phyloP scores from a whole-genome alignment of 495 filamentous ascomycete species.

The Penicillium longicatenatum region DNA sequence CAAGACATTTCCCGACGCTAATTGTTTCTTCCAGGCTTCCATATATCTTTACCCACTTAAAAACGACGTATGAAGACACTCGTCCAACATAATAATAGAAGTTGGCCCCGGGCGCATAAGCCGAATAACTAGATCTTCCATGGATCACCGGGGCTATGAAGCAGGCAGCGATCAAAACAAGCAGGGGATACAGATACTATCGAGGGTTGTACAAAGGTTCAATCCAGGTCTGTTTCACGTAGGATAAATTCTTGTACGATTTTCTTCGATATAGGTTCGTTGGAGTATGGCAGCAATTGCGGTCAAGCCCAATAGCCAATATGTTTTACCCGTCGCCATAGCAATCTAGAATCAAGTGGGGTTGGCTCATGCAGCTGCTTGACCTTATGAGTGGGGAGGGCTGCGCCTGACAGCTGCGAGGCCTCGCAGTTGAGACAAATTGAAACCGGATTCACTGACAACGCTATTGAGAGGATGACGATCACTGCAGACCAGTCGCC shows the following conservation, averaged over 20 bases:
- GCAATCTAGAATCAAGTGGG: constrained; percentile 17
- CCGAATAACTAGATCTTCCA: not conserved
- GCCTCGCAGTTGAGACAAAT: constrained; percentile 23
- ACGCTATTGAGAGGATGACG: constrained; percentile 20
- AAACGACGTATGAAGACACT: not conserved
- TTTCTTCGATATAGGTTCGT: not conserved
- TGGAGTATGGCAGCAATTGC: constrained; percentile 1
- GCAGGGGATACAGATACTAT: constrained; percentile 15
- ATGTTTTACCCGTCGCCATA: constrained; percentile 27
- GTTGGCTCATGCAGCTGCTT: constrained; percentile 7
- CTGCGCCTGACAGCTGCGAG: constrained; percentile 20
- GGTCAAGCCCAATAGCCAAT: constrained; percentile 5
- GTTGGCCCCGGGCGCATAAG: not conserved
- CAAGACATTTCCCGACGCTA: not conserved
- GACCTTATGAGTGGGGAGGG: constrained; percentile 22
- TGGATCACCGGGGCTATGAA: constrained; percentile 1
- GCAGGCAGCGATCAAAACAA: constrained; percentile 23
- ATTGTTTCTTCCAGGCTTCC: not conserved
- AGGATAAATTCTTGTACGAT: not conserved
- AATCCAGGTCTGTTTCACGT: constrained; percentile 22
- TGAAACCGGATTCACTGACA: constrained; percentile 30
- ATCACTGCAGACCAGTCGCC: constrained; percentile 23
- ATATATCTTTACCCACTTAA: not conserved
- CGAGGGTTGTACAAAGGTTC: not conserved
- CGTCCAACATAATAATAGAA: constrained; percentile 7